Conservation (phyloP, 306 rosid genomes). For the Canavalia gladiata region DNA sequence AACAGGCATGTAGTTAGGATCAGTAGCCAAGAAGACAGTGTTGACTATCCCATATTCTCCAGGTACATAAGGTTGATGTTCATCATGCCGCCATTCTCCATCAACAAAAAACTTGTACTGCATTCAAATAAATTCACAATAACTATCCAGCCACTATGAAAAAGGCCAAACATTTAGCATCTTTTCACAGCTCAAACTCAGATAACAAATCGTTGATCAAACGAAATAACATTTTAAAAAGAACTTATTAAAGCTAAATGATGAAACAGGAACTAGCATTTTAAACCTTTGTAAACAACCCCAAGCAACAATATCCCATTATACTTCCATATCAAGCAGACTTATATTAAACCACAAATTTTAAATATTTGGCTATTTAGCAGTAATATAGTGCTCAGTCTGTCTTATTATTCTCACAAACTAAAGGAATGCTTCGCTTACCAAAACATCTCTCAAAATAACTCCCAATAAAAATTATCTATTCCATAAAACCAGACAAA, state of each 20-base stretch:
- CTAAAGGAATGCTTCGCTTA: slow-evolving; percentile 5
- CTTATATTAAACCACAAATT: slow-evolving; percentile 1
- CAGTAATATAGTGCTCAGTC: slow-evolving; percentile 9
- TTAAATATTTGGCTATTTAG: not conserved
- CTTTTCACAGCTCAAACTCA: slow-evolving; percentile 31
- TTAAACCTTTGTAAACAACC: slow-evolving; percentile 30
- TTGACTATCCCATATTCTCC: slow-evolving; percentile 90
- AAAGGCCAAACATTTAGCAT: slow-evolving; percentile 32
- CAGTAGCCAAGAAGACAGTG: slow-evolving; percentile 75
- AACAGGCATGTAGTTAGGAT: slow-evolving; percentile 70
- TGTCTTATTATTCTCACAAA: slow-evolving; percentile 8
- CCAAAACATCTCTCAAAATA: slow-evolving; percentile 15
- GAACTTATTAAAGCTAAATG: not conserved
- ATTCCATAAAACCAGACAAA: slow-evolving; percentile 15
- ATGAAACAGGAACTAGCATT: not conserved
- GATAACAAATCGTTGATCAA: not conserved
- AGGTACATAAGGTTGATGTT: slow-evolving; percentile 71
- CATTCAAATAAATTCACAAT: slow-evolving; percentile 46
- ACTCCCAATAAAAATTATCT: slow-evolving; percentile 24
- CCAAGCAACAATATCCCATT: not conserved
- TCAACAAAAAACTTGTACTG: slow-evolving; percentile 98
- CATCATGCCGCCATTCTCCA: slow-evolving; percentile 94
- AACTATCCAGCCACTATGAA: slow-evolving; percentile 35
- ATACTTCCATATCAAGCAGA: slow-evolving; percentile 24
- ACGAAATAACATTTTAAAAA: not conserved